These are phyloP conservation scores for Achaetomiella virescens DNA, from an alignment of 495 filamentous ascomycete genomes.

Conservation along the genomic window DNA sequence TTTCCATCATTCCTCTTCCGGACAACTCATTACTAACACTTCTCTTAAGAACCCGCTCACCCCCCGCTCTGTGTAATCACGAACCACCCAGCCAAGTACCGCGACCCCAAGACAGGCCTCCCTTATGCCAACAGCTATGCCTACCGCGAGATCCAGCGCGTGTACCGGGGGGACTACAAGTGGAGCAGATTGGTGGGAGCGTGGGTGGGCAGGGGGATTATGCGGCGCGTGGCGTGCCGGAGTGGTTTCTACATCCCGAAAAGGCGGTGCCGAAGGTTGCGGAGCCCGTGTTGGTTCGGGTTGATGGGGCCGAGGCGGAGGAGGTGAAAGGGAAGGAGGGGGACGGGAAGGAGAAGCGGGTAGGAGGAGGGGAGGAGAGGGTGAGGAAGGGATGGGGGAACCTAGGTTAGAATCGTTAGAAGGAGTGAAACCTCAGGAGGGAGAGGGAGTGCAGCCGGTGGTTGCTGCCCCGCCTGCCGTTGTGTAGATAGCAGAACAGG, in stretches of 20 bases:
- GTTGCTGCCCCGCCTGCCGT: no score
- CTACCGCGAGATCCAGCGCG: slow-evolving; percentile 63
- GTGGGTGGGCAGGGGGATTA: slow-evolving; percentile 58
- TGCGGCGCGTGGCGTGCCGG: slow-evolving; percentile 64
- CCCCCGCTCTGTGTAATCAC: slow-evolving; percentile 69
- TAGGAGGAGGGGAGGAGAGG: background rate
- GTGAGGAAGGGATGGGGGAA: background rate
- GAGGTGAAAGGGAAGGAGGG: background rate
- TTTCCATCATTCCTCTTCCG: no score
- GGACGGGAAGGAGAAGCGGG: background rate
- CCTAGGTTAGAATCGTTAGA: background rate
- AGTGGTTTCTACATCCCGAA: slow-evolving; percentile 52
- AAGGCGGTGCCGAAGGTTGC: slow-evolving; percentile 12
- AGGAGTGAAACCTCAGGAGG: background rate
- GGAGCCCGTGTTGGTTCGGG: background rate
- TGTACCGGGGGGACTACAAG: slow-evolving; percentile 58
- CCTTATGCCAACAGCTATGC: slow-evolving; percentile 69
- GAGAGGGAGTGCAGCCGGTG: background rate
- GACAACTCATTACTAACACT: slow-evolving; percentile 6
- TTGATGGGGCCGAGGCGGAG: slow-evolving; percentile 2
- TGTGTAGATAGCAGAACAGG: no score
- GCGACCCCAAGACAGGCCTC: slow-evolving; percentile 69
- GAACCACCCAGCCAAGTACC: slow-evolving; percentile 66
- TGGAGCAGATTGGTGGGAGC: slow-evolving; percentile 73
- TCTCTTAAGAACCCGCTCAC: slow-evolving; percentile 40